These are phyloP conservation scores for Lactarius hengduanensis DNA, from an alignment of 768 basidiomycete species.

Conservation along the genomic window DNA sequence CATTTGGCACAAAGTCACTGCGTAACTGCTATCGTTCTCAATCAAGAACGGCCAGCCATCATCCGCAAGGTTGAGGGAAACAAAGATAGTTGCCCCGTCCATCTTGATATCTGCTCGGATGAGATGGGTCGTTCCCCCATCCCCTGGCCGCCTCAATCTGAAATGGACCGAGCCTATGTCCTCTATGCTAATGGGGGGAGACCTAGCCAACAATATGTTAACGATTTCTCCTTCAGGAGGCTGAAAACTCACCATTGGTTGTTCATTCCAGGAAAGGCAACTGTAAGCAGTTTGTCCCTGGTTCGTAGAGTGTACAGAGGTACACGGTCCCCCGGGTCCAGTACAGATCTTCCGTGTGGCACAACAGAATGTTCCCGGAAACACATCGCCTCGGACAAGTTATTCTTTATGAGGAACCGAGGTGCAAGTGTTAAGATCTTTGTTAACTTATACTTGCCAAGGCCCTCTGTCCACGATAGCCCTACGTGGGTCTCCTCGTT, in stretches of 20 bases:
- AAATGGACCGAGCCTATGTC: slow-evolving; percentile 85
- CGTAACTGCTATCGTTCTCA: slow-evolving; percentile 82
- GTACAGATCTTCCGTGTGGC: slow-evolving; percentile 56
- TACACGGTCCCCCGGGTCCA: slow-evolving; percentile 67
- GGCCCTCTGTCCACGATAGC: slow-evolving; percentile 87
- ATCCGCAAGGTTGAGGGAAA: slow-evolving; percentile 63
- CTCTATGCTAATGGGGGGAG: slow-evolving; percentile 86
- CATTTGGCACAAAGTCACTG: slow-evolving; percentile 69
- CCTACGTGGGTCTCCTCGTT: slow-evolving; percentile 77
- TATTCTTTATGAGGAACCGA: slow-evolving; percentile 87
- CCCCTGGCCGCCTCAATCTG: slow-evolving; percentile 51
- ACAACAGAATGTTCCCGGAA: slow-evolving; percentile 83
- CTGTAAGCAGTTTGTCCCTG: slow-evolving; percentile 72
- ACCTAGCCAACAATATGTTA: slow-evolving; percentile 51
- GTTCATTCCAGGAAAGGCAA: slow-evolving; percentile 85
- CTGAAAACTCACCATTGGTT: slow-evolving; percentile 59
- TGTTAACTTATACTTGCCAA: slow-evolving; percentile 95
- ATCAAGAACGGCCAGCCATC: slow-evolving; percentile 88
- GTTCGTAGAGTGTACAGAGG: slow-evolving; percentile 66
- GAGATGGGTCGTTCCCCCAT: slow-evolving; percentile 47
- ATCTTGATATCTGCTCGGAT: slow-evolving; percentile 77
- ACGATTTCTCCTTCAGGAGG: background rate
- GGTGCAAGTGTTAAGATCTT: slow-evolving; percentile 92
- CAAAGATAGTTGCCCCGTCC: slow-evolving; percentile 85
- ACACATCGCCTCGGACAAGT: slow-evolving; percentile 61